Percentiles rank a stretch among this genome's conserved stretches.
Conservation (phyloP, 1,284 basidiomycete species). For the Cryptococcus neoformans region DNA sequence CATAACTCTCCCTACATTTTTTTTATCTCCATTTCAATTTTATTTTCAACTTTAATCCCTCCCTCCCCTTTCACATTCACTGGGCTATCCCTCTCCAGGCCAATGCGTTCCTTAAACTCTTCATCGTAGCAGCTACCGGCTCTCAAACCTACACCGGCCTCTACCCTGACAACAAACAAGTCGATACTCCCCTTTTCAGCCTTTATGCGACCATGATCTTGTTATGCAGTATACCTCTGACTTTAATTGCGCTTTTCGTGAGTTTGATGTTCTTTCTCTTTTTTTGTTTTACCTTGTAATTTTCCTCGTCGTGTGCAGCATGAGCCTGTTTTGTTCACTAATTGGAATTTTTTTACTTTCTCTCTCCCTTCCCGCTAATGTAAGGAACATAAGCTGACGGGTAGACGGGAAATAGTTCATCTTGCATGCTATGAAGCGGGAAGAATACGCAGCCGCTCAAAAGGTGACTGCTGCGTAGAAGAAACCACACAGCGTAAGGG, state of each 20-base stretch:
- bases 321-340: not conserved
- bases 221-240: conserved; percentile 22
- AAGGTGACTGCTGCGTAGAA: too few species aligned
- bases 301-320: too few species aligned
- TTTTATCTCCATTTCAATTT: too few species aligned
- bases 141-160: conserved; percentile 29
- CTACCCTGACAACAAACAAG: conserved; percentile 16
- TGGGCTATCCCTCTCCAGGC: conserved; percentile 6
- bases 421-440: conserved; percentile 9
- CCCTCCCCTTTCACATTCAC: not conserved
- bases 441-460: not conserved
- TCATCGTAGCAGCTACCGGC: conserved; percentile 30
- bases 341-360: not conserved
- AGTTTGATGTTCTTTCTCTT: not conserved
- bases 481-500: not conserved
- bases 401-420: conserved; percentile 9
- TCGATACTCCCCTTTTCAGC: conserved; percentile 32
- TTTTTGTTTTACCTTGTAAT: not conserved
- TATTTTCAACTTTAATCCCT: not conserved
- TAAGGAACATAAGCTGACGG: not conserved
- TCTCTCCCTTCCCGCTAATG: too few species aligned
- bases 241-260: conserved; percentile 2
- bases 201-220: conserved; percentile 31
- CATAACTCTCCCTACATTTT: too few species aligned
- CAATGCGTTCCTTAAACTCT: conserved; percentile 35